Percentiles rank a stretch among this genome's conserved stretches.
Conservation (phyloP, 2,329 filamentous ascomycete genomes). For the Pyricularia grisea region DNA sequence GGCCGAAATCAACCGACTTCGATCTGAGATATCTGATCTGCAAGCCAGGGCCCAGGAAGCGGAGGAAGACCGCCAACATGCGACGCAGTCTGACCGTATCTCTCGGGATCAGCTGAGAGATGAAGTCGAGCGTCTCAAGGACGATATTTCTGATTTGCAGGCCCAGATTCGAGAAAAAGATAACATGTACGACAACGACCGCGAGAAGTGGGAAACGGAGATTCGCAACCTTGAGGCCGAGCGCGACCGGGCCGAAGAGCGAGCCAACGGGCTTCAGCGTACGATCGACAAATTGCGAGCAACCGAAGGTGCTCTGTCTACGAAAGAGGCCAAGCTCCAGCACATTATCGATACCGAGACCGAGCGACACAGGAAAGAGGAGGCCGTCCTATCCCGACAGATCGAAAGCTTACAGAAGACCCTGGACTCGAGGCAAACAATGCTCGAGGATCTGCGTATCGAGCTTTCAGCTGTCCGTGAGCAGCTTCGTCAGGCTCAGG, state of each 20-base stretch:
- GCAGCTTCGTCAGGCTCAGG: constrained; percentile 58
- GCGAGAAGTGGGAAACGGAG: constrained; percentile 63
- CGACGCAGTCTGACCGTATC: constrained; percentile 16
- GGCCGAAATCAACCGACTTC: constrained; percentile 35
- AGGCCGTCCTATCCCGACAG: constrained; percentile 60
- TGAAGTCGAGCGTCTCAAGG: constrained; percentile 40
- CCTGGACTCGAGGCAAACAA: constrained; percentile 55
- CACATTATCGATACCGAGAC: constrained; percentile 61
- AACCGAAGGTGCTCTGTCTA: constrained; percentile 56
- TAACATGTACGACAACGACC: constrained; percentile 60
- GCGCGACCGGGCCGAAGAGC: constrained; percentile 57
- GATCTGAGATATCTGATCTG: constrained; percentile 34
- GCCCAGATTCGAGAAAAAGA: constrained; percentile 60
- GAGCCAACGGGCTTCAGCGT: constrained; percentile 56
- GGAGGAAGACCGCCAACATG: constrained; percentile 4
- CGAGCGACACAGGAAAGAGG: constrained; percentile 62
- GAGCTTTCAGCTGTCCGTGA: constrained; percentile 60
- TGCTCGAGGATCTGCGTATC: constrained; percentile 53
- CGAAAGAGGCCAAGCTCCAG: constrained; percentile 58
- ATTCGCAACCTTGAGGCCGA: constrained; percentile 56
- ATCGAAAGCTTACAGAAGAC: constrained; percentile 66
- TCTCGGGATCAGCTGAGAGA: constrained; percentile 27
- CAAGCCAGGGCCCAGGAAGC: constrained; percentile 36
- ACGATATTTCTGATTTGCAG: constrained; percentile 53
- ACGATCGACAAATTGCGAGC: constrained; percentile 63